phyloP scores from a whole-genome alignment of 1,284 basidiomycete genomes.

The Apiotrichum gracile region DNA sequence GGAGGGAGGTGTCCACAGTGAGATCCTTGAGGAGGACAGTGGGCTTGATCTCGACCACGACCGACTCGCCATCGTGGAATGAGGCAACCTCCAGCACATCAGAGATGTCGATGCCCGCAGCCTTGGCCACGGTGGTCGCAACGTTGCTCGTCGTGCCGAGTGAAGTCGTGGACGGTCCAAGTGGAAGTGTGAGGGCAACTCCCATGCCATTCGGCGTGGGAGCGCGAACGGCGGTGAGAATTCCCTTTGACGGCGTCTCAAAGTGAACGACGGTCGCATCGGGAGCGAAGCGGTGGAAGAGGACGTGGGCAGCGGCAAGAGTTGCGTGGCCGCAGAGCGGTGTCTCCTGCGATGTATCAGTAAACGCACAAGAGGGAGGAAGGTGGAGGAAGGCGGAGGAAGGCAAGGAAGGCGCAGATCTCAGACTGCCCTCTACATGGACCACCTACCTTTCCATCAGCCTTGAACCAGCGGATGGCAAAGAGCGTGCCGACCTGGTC shows the following conservation, averaged over 20 bases:
- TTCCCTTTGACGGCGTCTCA: constrained; percentile 19
- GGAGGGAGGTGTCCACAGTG: neutral
- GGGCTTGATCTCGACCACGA: constrained; percentile 2
- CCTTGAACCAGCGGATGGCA: constrained; percentile 33
- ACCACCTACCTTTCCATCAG: constrained; percentile 22
- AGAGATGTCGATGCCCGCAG: neutral
- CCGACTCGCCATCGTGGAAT: neutral
- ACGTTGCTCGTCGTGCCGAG: neutral
- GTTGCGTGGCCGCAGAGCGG: constrained; percentile 37
- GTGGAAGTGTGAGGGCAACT: constrained; percentile 4
- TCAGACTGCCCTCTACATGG: too few relatives aligned
- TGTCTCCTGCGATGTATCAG: constrained; percentile 24
- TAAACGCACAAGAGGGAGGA: neutral
- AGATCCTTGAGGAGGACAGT: constrained; percentile 1
- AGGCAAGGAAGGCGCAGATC: too few relatives aligned
- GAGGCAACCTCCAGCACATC: constrained; percentile 6
- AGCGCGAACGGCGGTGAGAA: constrained; percentile 14
- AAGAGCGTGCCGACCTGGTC: neutral
- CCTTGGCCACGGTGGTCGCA: neutral
- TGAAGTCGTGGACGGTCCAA: neutral
- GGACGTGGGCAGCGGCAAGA: constrained; percentile 19
- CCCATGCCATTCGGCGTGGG: neutral
- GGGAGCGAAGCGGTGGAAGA: constrained; percentile 18
- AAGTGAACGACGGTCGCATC: constrained; percentile 12
- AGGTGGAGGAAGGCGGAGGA: too few relatives aligned